These are phyloP conservation scores for Chloris gayana DNA, from an alignment of 176 grass and related monocot genomes.

Conservation along the genomic window DNA sequence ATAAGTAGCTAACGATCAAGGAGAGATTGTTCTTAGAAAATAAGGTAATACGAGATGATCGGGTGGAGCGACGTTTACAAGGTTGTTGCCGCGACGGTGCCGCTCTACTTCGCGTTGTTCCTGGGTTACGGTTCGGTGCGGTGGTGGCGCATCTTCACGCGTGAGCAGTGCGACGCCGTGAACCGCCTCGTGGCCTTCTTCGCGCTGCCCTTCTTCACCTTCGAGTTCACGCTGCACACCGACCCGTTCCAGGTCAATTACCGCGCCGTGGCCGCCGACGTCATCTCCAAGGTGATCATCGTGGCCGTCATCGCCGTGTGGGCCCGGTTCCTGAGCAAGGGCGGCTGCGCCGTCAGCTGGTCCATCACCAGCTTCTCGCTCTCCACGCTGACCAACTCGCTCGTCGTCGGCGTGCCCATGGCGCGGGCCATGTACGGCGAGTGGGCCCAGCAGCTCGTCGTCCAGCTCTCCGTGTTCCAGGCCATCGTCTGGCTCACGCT, in stretches of 20 bases:
- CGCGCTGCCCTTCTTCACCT: slow-evolving; percentile 87
- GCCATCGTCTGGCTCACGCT: slow-evolving; percentile 73
- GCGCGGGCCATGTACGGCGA: slow-evolving; percentile 84
- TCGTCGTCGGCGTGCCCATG: slow-evolving; percentile 89
- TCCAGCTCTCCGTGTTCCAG: slow-evolving; percentile 92
- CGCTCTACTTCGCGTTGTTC: slow-evolving; percentile 84
- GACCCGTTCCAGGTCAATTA: slow-evolving; percentile 98
- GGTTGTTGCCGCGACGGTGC: slow-evolving; percentile 79
- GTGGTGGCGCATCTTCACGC: slow-evolving; percentile 93
- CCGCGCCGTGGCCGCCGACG: slow-evolving; percentile 78
- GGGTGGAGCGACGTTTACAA: slow-evolving; percentile 80
- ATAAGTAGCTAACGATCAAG: too few relatives aligned
- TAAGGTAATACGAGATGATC: slow-evolving; percentile 61
- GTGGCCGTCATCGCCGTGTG: slow-evolving; percentile 60
- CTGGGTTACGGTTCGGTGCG: slow-evolving; percentile 82
- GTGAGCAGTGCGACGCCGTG: slow-evolving; percentile 89
- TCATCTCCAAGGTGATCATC: slow-evolving; percentile 73
- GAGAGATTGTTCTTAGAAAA: not conserved
- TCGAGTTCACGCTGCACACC: slow-evolving; percentile 90
- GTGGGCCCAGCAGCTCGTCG: slow-evolving; percentile 93
- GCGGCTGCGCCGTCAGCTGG: slow-evolving; percentile 55
- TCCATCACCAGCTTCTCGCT: slow-evolving; percentile 84
- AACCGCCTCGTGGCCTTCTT: slow-evolving; percentile 91
- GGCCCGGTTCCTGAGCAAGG: slow-evolving; percentile 59
- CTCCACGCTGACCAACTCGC: slow-evolving; percentile 74